Base-by-base conservation (phyloP, 2,329 filamentous ascomycete species). In the Aureobasidium lini region DNA sequence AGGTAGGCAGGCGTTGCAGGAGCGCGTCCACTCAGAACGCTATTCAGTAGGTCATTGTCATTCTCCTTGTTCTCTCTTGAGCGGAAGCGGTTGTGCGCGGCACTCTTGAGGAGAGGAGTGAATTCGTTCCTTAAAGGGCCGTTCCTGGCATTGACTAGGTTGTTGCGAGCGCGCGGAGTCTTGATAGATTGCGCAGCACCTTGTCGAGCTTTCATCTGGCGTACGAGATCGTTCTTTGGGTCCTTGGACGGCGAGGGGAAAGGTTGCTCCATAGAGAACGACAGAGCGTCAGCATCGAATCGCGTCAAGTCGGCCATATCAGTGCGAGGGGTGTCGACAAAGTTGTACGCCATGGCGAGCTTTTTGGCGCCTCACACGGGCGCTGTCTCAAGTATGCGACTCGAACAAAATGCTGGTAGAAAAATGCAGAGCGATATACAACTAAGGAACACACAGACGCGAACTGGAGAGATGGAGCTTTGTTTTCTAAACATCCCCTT, bases 51-150 rank as follows among this genome's bases (percentile, higher is more conserved):
- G 16, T 63, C 58, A n/a, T 61, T 59, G n/a, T 61, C 48, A 13
- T 63, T 63, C 49, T 63, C 62, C 36, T 63, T 63, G 65, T 68
- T 57, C 65, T 56, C 56, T 4, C 42, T 63, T 75, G 62, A 44
- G 8, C 62, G 62, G 46, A 82, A 73, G 78, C 86, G 77, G 78
- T 88, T 81, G 78, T 90, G 77, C 79, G 92, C 79, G 78, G 90
- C 79, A 66, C 84, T 86, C 73, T 95, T 96, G 70, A 99, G 84
- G 66, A 99, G 78, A 0, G 95, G 94, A 0, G 94, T 99, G 72
- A 99, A 99, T 68, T 99, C 95, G 66, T 85, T 86, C 64, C 78
- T 81, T 11, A 68, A 67, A 5, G 72, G 69, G 15, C 76, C 79
- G 61, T 79, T 94, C 67, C 84, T 84, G 65, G 85, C 82, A 72